These are phyloP conservation scores for Candida sp. DNA, from an alignment of 1,139 yeast species.

Conservation along the genomic window DNA sequence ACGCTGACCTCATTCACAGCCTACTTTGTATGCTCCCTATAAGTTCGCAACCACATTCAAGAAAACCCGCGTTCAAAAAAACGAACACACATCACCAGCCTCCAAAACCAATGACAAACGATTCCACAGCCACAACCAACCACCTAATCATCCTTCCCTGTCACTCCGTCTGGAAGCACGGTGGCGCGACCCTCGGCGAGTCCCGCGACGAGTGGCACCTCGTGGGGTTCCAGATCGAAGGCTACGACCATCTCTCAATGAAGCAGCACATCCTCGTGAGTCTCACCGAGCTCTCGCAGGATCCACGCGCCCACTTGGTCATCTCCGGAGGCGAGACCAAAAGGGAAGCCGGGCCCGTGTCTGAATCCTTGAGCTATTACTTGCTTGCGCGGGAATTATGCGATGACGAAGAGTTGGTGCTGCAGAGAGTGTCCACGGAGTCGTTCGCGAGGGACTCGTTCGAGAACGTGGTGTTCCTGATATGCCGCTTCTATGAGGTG, in stretches of 20 bases:
- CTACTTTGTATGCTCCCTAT: too few species aligned
- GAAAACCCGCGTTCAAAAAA: neutral
- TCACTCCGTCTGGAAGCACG: conserved; percentile 63
- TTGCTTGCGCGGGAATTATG: conserved; percentile 29
- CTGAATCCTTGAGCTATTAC: conserved; percentile 68
- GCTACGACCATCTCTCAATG: conserved; percentile 69
- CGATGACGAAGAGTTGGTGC: conserved; percentile 8
- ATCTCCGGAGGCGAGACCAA: conserved; percentile 84
- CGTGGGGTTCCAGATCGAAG: conserved; percentile 70
- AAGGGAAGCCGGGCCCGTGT: conserved; percentile 48
- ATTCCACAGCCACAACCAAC: neutral
- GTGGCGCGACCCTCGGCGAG: conserved; percentile 36
- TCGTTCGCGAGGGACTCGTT: conserved; percentile 83
- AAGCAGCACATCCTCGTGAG: conserved; percentile 60
- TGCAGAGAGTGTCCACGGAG: conserved; percentile 49
- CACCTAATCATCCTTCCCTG: conserved; percentile 64
- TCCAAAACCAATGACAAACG: neutral
- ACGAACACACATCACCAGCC: neutral
- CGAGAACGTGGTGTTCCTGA: conserved; percentile 72
- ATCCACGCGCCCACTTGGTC: conserved; percentile 38
- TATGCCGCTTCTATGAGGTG: conserved; percentile 59
- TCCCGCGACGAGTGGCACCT: conserved; percentile 60
- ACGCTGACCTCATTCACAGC: too few species aligned
- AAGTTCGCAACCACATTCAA: neutral
- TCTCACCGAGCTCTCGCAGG: conserved; percentile 30